Evolutionary conservation across 345 rosid genomes (phyloP), one percentile per base, ranked within the genome.

Genomic region (Dipteronia sinensis): DNA sequence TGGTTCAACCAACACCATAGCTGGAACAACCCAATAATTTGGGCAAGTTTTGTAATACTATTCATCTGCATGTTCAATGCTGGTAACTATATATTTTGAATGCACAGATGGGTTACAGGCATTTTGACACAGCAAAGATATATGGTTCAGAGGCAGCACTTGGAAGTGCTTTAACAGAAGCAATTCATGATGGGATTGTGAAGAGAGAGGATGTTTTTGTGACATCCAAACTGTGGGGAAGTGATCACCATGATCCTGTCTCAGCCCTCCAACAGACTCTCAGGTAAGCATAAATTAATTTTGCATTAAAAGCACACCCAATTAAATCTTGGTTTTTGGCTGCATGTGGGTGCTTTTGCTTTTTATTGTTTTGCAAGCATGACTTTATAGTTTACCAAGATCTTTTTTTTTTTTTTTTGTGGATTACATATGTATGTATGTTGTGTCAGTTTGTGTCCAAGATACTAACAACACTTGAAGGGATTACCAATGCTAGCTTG

Each of bases 61-160:
- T 27, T 27, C 27, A 27, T 27, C 53, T 76, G 68, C 72, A 75
- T 62, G 62, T 38, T 38, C 42, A 38, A 38, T 38, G 61, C 13
- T 11, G 51, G 51, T 46, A 46, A 12, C 51, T 46, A 49, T 38
- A 49, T 49, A 20, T 3, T 51, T 13, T 73, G 23, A 55, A 7
- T 74, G 73, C 89, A 95, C 89, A 95, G 98, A 81, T 88, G 77
- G 98, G 99, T 22, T 95, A 93, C 75, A 84, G 96, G 76, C 99
- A 95, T 85, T 89, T 95, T 46, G 99, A 93, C 80, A 92, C 99
- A 0, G 98, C 97, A 23, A 90, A 83, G 82, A 85, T 95, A 67
- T 95, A 95, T 73, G 93, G 92, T 29, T 93, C 98, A 1, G 98
- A 95, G 88, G 83, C 89, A 69, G 92, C 95, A 2, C 82, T 93